A percentile compares a stretch with the other conserved stretches of the same genome.
Conservation (phyloP, 2,329 filamentous ascomycete genomes). For the Exophiala oligosperma region DNA sequence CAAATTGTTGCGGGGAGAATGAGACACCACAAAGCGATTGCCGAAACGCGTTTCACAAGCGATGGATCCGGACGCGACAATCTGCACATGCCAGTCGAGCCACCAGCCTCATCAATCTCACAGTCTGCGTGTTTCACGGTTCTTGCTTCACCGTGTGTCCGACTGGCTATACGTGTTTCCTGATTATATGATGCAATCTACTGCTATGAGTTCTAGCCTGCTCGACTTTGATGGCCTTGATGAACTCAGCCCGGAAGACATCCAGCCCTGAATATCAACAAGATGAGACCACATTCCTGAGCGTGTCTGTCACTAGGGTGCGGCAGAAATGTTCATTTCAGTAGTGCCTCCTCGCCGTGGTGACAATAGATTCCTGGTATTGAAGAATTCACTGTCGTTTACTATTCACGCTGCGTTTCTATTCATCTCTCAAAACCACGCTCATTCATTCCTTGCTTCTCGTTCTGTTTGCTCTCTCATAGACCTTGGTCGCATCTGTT, state of each 20-base stretch:
- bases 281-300: background rate
- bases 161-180: background rate
- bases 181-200: no score
- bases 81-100: background rate
- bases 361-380: background rate
- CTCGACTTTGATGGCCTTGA: background rate
- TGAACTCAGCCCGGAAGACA: background rate
- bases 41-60: constrained; percentile 14
- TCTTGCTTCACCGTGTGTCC: background rate
- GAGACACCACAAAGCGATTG: background rate
- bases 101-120: background rate
- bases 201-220: no score
- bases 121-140: constrained; percentile 1
- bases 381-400: background rate
- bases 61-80: background rate
- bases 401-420: background rate
- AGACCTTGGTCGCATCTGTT: background rate
- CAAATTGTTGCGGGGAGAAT: constrained; percentile 11
- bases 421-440: background rate
- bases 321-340: background rate
- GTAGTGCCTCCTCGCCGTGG: background rate
- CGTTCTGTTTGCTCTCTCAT: background rate
- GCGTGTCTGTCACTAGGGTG: background rate
- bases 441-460: background rate
- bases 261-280: background rate